Base-by-base conservation (phyloP, 495 filamentous ascomycete species). In the Darksidea phi region DNA sequence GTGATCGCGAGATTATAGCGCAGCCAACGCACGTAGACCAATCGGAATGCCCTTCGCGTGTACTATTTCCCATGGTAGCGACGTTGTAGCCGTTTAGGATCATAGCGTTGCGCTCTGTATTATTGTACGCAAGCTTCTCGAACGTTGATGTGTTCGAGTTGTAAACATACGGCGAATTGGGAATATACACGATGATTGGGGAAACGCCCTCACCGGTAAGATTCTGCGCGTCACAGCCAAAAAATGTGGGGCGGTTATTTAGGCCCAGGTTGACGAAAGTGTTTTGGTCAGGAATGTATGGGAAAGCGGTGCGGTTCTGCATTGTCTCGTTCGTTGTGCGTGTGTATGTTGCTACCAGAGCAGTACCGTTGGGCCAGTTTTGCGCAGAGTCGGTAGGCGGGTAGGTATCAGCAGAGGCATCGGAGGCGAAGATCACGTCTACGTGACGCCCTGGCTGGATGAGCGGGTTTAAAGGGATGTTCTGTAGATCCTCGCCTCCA, bases 381-480 rank as follows among this genome's bases (percentile, higher is more conserved):
- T 43, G 13, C 1, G 60, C 56, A 13, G 42, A 42, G 23, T 50
- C 25, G n/a, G 12, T 37, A 21, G 64, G 56, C 17, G 56, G 25
- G 13, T 59, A 25, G 0, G 87, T 93, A 73, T 97, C 92, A 32
- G 90, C 91, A 7, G 87, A 90, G 46, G 83, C 85, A 74, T 97
- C 93, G 62, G 95, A 76, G 21, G 92, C 93, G 71, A 97, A 95
- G 71, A 97, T 91, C 23, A 96, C 88, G 71, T 97, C 94, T 50
- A 97, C 86, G 42, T 80, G 63, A 24, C 93, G 88, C 26, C 72
- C 32, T 0, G 90, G 89, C 66, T 96, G 90, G 68, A 96, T 88
- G 5, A 87, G 80, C 0, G 94, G 94, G 63, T 91, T 81, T 1
- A 96, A 78, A 0, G 93, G 92, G 49, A 96, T 84, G 72, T 96